Conservation (phyloP, 1,284 basidiomycete genomes). For the Microstroma glucosiphilum region DNA sequence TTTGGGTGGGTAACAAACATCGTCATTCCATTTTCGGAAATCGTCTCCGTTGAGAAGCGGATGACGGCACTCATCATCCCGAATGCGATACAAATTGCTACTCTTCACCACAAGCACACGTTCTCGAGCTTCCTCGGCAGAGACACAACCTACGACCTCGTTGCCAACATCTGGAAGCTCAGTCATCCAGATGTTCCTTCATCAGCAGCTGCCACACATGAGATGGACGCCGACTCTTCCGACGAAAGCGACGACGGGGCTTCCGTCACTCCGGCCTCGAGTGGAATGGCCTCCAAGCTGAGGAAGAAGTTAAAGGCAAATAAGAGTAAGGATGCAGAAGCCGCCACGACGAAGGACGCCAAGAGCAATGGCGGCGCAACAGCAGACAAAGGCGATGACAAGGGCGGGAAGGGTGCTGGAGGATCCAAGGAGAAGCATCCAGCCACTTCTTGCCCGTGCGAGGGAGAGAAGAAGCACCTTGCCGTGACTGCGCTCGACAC, state of each 20-base stretch:
- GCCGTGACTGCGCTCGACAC: constrained; percentile 69
- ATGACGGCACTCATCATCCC: constrained; percentile 99
- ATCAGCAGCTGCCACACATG: constrained; percentile 30
- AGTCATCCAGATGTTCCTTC: constrained; percentile 68
- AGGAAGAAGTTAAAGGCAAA: constrained; percentile 33
- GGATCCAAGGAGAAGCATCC: constrained; percentile 43
- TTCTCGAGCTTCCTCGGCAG: constrained; percentile 94
- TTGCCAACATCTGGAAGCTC: constrained; percentile 90
- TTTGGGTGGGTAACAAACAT: constrained; percentile 97
- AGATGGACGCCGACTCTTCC: constrained; percentile 24
- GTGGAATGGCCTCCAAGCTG: constrained; percentile 14
- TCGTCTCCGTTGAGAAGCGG: constrained; percentile 84
- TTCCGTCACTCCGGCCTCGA: constrained; percentile 10
- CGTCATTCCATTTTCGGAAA: constrained; percentile 83
- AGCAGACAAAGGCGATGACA: neutral
- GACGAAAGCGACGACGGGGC: constrained; percentile 31
- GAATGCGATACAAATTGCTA: constrained; percentile 88
- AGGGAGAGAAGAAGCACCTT: constrained; percentile 66
- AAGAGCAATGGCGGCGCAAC: constrained; percentile 28
- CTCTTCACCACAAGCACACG: constrained; percentile 69
- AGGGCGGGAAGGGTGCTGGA: neutral
- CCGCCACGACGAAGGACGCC: constrained; percentile 28
- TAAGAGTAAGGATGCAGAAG: constrained; percentile 27
- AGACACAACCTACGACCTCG: constrained; percentile 92
- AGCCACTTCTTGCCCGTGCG: constrained; percentile 69